phyloP scores from a whole-genome alignment of 495 filamentous ascomycete genomes.

The Neurospora terricola region DNA sequence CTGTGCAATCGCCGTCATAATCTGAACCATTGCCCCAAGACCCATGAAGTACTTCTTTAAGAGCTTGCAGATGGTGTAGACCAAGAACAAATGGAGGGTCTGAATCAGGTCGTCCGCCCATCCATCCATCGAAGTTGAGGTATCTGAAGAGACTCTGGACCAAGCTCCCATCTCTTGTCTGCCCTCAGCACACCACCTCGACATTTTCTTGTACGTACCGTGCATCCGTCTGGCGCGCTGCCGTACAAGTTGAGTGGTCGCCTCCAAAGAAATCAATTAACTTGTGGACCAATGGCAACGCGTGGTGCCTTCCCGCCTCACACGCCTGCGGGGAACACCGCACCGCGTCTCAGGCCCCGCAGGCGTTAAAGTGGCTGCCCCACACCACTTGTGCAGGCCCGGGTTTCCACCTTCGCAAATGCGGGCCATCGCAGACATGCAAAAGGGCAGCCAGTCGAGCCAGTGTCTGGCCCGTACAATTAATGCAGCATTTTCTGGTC shows the following conservation, averaged over 20 bases:
- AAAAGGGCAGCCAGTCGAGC: neutral
- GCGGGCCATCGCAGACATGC: neutral
- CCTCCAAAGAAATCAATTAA: neutral
- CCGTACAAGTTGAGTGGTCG: neutral
- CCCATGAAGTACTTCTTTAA: neutral
- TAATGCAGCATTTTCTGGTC: neutral
- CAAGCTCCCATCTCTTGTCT: neutral
- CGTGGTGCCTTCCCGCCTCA: neutral
- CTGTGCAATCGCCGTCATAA: neutral
- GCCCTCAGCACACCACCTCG: neutral
- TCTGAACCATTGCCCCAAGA: neutral
- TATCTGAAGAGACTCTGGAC: neutral
- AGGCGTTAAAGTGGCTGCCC: neutral
- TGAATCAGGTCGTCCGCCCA: neutral
- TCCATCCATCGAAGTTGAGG: neutral
- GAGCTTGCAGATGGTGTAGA: neutral
- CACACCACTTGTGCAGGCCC: neutral
- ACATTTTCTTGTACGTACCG: neutral
- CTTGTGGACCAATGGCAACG: neutral
- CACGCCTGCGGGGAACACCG: neutral
- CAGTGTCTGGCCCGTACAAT: neutral
- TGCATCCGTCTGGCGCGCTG: neutral
- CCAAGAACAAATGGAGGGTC: neutral
- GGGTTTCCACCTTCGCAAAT: neutral
- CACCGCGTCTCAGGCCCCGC: neutral